Percentiles rank a stretch among this genome's conserved stretches.
These are phyloP conservation scores for Didymella sp. DNA, from an alignment of 2,329 filamentous ascomycete genomes.

Conservation along the genomic window DNA sequence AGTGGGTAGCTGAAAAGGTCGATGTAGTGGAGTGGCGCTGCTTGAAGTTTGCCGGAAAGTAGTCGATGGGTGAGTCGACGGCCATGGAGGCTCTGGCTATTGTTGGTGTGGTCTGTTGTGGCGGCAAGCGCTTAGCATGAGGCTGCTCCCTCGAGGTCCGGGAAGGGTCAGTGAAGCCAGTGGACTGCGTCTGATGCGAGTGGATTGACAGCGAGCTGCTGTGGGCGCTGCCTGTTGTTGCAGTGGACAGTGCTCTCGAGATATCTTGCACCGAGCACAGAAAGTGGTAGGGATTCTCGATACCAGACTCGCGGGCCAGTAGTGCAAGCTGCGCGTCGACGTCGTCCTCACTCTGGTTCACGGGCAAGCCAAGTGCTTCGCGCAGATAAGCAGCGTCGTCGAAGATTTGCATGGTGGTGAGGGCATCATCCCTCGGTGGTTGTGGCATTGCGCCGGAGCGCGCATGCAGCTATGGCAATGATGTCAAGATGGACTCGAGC, in stretches of 20 bases:
- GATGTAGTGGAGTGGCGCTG: conserved; percentile 35
- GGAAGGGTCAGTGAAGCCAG: conserved; percentile 43
- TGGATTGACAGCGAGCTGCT: conserved; percentile 45
- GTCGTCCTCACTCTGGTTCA: conserved; percentile 40
- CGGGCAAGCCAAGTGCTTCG: conserved; percentile 41
- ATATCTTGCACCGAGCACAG: conserved; percentile 33
- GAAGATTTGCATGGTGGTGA: conserved; percentile 43
- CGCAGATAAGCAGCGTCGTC: conserved; percentile 42
- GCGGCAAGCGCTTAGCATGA: conserved; percentile 26
- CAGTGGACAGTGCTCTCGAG: conserved; percentile 40
- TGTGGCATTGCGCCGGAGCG: conserved; percentile 44
- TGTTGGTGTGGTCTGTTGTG: conserved; percentile 26
- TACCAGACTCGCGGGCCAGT: conserved; percentile 39
- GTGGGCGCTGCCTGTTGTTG: conserved; percentile 41
- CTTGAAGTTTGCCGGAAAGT: conserved; percentile 23
- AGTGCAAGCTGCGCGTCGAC: conserved; percentile 39
- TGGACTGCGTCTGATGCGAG: conserved; percentile 47
- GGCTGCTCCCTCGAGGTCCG: conserved; percentile 43
- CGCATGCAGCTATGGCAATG: conserved; percentile 39
- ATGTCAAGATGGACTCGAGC: conserved; percentile 29
- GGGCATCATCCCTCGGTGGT: conserved; percentile 34
- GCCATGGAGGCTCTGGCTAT: conserved; percentile 28
- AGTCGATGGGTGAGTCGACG: conserved; percentile 28
- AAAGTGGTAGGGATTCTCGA: conserved; percentile 44
- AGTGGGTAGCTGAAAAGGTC: conserved; percentile 28